Evolutionary conservation across 768 basidiomycete species (phyloP).

Genomic region (Boletus vinaceobasis): DNA sequence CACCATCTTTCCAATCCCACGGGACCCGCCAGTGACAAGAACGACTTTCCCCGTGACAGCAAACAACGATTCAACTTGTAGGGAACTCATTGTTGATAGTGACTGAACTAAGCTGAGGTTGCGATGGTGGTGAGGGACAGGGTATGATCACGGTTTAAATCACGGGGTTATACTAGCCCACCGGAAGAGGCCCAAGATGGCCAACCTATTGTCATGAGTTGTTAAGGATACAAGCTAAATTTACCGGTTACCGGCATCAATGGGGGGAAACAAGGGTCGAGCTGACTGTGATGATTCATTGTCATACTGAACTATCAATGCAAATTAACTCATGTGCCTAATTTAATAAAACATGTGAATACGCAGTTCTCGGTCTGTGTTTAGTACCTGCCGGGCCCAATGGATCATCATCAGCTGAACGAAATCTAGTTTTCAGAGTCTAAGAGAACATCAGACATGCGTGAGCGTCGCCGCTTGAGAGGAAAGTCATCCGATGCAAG

Average conservation of each 20-base stretch:
- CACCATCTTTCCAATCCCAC: conserved; percentile 67
- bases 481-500: conserved; percentile 28
- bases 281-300: conserved; percentile 6
- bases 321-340: conserved; percentile 26
- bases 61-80: conserved; percentile 41
- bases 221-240: conserved; percentile 7
- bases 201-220: conserved; percentile 18
- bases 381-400: conserved; percentile 10
- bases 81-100: conserved; percentile 33
- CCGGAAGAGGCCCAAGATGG: background rate
- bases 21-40: conserved; percentile 62
- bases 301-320: conserved; percentile 9
- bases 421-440: conserved; percentile 28
- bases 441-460: conserved; percentile 30
- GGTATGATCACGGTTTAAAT: background rate
- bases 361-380: conserved; percentile 10
- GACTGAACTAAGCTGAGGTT: background rate
- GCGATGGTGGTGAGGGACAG: background rate
- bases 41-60: conserved; percentile 52
- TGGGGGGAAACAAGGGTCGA: background rate
- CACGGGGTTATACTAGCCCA: background rate
- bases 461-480: conserved; percentile 47
- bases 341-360: conserved; percentile 23
- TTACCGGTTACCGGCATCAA: conserved; percentile 11
- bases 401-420: conserved; percentile 2